Base-by-base conservation (phyloP, 2,329 filamentous ascomycete genomes). In the Metarhizium robertsii region DNA sequence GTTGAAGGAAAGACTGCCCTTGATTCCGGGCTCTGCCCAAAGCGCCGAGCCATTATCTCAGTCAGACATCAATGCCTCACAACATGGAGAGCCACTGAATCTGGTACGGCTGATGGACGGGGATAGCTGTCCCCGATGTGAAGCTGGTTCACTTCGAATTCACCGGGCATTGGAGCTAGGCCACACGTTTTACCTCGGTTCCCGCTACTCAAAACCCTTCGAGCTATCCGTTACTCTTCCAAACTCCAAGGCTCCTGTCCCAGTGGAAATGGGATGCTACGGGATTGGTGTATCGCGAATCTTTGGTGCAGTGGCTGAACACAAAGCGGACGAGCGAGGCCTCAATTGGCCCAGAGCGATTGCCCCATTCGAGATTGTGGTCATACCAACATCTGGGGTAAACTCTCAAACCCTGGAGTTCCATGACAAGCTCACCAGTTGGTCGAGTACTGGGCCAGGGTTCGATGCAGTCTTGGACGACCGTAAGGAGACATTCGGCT, bases 241-340 rank as follows among this genome's bases (percentile, higher is more conserved):
- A 58, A 61, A 45, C 59, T 25, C 66, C 20, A 62, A 62, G 11
- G 61, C 61, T 32, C 62, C 59, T 3, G 76, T 83, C 0, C 77
- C 84, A 0, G 79, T 96, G 65, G 84, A 95, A 61, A 99, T 99
- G 94, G 94, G 94, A 55, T 99, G 94, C 68, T 90, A 96, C 66
- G 94, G 94, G 1, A 95, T 99, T 58, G 94, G 94, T 2, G 84
- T 99, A 18, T 95, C 91, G 5, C 86, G 94, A 48, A 85, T 99
- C 63, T 86, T 99, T 58, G 91, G 87, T 8, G 90, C 94, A 1
- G 83, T 94, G 1, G 92, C 92, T 1, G 86, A 92, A 60, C 80
- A 86, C 43, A 75, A 90, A 10, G 79, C 84, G 0, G 90, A 95
- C 61, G 66, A 78, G 2, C 80, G 75, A 65, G 94, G 91, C 0